Evolutionary conservation across 306 rosid species (phyloP), one percentile per base, ranked within the genome.

Genomic region (Purshia tridentata): DNA sequence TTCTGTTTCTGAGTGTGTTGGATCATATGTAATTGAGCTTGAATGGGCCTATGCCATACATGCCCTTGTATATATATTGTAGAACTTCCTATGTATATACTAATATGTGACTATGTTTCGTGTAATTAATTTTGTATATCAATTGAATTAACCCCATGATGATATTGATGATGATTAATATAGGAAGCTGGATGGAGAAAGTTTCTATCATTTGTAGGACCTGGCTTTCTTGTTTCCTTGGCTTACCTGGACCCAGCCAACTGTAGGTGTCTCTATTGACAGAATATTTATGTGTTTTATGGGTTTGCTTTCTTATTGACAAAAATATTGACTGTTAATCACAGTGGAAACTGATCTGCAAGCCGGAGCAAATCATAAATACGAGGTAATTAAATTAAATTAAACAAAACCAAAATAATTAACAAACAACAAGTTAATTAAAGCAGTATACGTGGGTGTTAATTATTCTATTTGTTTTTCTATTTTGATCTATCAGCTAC

Each of bases 171-270:
- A 29, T 29, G 35, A 29, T 29, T 29, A 29, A 29, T 29, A 29
- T 29, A 90, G 90, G 86, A 80, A 59, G 80, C 86, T 46, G 86
- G 90, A 57, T 89, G 98, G 97, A 89, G 74, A 65, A 91, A 86
- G 77, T 89, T 91, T 56, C 69, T 91, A 45, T 22, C 86, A 10
- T 50, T 75, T 69, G 87, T 89, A 0, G 98, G 98, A 23, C 98
- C 96, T 51, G 93, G 98, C 15, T 93, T 91, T 67, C 90, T 93
- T 3, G 96, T 93, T 74, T 91, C 97, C 41, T 59, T 93, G 82
- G 98, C 98, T 69, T 93, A 93, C 80, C 88, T 93, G 76, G 98
- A 93, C 71, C 98, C 97, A 8, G 97, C 96, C 68, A 93, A 91
- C 67, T 74, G 98, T 89, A 72, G 48, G 72, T 74, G 19, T 69